A percentile compares a stretch with the other conserved stretches of the same genome.
phyloP scores from a whole-genome alignment of 768 basidiomycete species.

The Stropharia rugosoannulata region DNA sequence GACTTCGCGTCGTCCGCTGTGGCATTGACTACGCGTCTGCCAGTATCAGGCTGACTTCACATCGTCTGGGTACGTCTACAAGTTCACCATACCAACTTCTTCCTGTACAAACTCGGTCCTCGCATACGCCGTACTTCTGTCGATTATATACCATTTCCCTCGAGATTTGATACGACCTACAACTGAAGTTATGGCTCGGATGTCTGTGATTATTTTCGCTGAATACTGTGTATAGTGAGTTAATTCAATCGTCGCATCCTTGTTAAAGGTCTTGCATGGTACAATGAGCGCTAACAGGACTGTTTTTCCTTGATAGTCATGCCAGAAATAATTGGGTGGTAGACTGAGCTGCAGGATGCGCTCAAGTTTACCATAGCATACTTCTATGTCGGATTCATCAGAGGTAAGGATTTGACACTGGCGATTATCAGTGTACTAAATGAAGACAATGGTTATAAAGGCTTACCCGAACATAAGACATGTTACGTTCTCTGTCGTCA shows the following conservation, averaged over 20 bases:
- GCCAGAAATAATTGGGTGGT: neutral
- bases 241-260: neutral
- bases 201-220: neutral
- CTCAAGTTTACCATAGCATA: neutral
- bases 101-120: neutral
- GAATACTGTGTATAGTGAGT: neutral
- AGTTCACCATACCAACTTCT: neutral
- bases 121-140: neutral
- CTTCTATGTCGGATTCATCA: neutral
- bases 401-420: neutral
- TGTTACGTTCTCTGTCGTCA: neutral
- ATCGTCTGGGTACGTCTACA: neutral
- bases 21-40: neutral
- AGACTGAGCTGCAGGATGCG: neutral
- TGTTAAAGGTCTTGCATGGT: neutral
- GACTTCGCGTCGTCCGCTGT: neutral
- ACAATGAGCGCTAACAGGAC: neutral
- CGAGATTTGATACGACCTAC: neutral
- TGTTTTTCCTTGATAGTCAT: neutral
- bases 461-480: conserved; percentile 3
- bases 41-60: no score
- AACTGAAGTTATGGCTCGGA: neutral
- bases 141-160: neutral
- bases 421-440: neutral
- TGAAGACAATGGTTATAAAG: neutral